phyloP scores from a whole-genome alignment of 441 rosid species.

The Capsella rubella region DNA sequence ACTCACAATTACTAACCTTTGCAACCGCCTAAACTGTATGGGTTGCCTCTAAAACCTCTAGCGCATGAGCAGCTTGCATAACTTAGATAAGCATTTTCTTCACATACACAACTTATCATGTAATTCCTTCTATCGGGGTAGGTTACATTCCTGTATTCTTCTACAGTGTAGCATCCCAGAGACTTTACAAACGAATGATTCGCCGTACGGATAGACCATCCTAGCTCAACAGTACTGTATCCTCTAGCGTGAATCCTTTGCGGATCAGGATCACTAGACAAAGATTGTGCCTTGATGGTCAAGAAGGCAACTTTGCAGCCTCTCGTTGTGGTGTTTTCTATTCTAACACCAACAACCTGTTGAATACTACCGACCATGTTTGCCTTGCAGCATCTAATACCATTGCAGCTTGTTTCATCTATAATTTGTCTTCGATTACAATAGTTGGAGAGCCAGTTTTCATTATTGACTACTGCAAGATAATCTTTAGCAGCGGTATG shows the following conservation, averaged over 20 bases:
- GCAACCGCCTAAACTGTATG: slow-evolving; percentile 52
- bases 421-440: not conserved
- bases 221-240: slow-evolving; percentile 8
- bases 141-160: not conserved
- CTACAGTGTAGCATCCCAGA: not conserved
- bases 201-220: not conserved
- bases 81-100: not conserved
- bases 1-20: slow-evolving; percentile 41
- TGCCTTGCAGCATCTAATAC: slow-evolving; percentile 21
- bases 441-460: too few species aligned
- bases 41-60: slow-evolving; percentile 49
- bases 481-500: not conserved
- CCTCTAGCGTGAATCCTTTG: not conserved
- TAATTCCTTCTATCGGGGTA: too few species aligned
- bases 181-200: not conserved
- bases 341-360: slow-evolving; percentile 1
- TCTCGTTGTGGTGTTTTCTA: not conserved
- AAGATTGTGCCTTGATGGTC: not conserved
- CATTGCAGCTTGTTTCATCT: not conserved
- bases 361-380: not conserved
- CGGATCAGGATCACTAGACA: not conserved
- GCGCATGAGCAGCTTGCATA: slow-evolving; percentile 46
- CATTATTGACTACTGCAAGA: too few species aligned
- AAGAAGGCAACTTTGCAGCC: slow-evolving; percentile 14
- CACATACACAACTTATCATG: not conserved